Evolutionary conservation across 257 asterid genomes (phyloP), one percentile per base, ranked within the genome.

Genomic region (Haberlea rhodopensis): DNA sequence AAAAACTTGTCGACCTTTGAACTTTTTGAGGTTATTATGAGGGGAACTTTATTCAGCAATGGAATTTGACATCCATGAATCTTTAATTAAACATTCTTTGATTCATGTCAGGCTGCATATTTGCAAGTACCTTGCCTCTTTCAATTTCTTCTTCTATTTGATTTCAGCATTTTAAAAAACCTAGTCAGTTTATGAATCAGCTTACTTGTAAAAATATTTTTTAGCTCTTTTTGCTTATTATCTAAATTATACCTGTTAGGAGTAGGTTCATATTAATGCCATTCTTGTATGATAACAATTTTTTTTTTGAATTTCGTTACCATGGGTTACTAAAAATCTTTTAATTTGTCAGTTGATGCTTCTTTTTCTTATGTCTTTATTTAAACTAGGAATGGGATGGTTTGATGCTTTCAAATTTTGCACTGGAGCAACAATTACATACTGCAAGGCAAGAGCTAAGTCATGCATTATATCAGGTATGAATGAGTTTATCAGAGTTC

Each of bases 381-480:
- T 66, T 56, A 29, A 34, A 65, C 67, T 62, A 94, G 97, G 96
- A 94, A 80, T 90, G 97, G 99, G 99, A 94, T 81, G 86, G 94
- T 49, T 70, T 94, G 71, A 94, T 94, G 99, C 91, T 94, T 8
- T 94, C 99, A 55, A 94, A 90, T 84, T 86, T 87, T 79, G 87
- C 99, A 1, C 59, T 88, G 83, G 99, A 90, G 85, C 94, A 84
- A 72, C 99, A 94, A 74, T 68, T 94, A 62, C 97, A 94, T 74
- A 83, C 87, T 34, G 96, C 97, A 58, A 86, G 99, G 82, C 97
- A 94, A 76, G 99, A 94, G 80, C 83, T 94, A 54, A 94, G 99
- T 75, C 99, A 94, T 75, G 97, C 99, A 56, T 68, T 90, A 60
- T 94, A 94, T 80, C 99, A 94, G 96, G 99, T 94, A 66, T 63